These are phyloP conservation scores for Talaromyces piceae DNA, from an alignment of 2,329 filamentous ascomycete genomes.

Conservation along the genomic window DNA sequence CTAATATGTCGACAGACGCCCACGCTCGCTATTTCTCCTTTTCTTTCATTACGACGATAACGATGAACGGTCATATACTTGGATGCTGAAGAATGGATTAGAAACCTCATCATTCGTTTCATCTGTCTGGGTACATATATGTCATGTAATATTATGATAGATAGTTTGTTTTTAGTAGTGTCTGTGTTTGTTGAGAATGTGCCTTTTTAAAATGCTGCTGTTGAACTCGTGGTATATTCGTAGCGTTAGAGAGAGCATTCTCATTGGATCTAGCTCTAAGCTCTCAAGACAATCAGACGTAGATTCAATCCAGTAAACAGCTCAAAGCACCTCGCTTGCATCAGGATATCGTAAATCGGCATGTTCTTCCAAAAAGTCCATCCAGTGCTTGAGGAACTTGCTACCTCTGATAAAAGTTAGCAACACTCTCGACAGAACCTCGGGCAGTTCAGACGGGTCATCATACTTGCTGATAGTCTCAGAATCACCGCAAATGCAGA, in stretches of 20 bases:
- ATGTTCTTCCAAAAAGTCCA: slow-evolving; percentile 81
- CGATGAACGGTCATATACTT: no score
- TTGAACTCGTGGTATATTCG: no score
- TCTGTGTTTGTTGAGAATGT: background rate
- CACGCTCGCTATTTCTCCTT: background rate
- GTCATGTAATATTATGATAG: background rate
- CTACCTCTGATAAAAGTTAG: slow-evolving; percentile 56
- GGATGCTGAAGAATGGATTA: background rate
- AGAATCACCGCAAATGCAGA: slow-evolving; percentile 87
- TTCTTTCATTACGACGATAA: background rate
- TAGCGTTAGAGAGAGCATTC: no score
- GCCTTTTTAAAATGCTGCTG: no score
- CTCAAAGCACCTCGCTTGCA: slow-evolving; percentile 28
- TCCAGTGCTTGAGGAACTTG: slow-evolving; percentile 81
- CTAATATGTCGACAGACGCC: background rate
- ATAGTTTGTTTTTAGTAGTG: background rate
- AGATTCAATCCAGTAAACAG: background rate
- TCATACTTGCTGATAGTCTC: slow-evolving; percentile 85
- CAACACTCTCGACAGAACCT: no score
- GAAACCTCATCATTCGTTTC: background rate
- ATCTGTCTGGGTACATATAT: background rate
- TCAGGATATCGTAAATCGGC: slow-evolving; percentile 87
- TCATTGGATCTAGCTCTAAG: no score
- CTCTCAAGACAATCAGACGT: no score
- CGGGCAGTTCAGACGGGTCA: slow-evolving; percentile 16